These are phyloP conservation scores for Alternaria arbusti DNA, from an alignment of 2,329 filamentous ascomycete genomes.

Conservation along the genomic window DNA sequence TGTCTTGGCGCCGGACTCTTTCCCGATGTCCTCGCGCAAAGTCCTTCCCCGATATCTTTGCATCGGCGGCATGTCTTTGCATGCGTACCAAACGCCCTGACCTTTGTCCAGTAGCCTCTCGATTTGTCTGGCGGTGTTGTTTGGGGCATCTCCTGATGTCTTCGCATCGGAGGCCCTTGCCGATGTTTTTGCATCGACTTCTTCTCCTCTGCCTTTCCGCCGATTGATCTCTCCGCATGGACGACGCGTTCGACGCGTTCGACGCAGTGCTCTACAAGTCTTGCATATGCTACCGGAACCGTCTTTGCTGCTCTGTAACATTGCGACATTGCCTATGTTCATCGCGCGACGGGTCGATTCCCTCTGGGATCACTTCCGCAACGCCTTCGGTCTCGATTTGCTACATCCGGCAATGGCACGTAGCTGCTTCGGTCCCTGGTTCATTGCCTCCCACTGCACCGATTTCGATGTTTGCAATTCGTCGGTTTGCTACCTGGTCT, in stretches of 20 bases:
- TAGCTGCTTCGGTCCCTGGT: neutral
- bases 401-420: neutral
- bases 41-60: neutral
- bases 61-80: neutral
- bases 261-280: neutral
- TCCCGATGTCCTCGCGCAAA: no score
- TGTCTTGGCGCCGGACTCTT: neutral
- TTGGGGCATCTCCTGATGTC: neutral
- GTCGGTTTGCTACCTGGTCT: neutral
- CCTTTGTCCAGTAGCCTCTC: neutral
- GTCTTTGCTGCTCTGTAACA: neutral
- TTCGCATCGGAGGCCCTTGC: no score
- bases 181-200: neutral
- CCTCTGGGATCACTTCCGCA: neutral
- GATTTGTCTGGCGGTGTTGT: neutral
- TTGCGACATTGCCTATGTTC: neutral
- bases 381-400: neutral
- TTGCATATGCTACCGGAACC: neutral
- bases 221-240: neutral
- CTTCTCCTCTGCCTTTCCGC: neutral
- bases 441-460: neutral
- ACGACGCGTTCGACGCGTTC: neutral
- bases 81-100: neutral
- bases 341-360: no score
- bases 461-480: neutral